Evolutionary conservation across 148 eudicot genomes (phyloP).

Genomic region (Heliamphora exappendiculata): DNA sequence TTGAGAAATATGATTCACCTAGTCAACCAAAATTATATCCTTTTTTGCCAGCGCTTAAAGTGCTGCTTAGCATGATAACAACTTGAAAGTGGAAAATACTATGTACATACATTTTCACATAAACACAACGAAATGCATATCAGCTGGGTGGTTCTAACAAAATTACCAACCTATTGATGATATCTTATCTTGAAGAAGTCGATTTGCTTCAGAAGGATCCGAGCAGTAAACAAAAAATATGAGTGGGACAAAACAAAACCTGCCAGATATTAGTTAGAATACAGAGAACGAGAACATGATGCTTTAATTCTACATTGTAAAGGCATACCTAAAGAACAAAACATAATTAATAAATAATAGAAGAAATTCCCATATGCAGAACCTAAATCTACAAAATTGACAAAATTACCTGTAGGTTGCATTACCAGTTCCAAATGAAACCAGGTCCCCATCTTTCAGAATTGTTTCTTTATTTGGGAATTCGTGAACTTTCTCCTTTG

Average conservation of each 20-base stretch:
- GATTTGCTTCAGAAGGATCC: slow-evolving; percentile 40
- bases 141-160: not conserved
- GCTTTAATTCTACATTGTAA: not conserved
- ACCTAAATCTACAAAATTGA: not conserved
- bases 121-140: not conserved
- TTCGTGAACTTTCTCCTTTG: slow-evolving; percentile 72
- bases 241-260: slow-evolving; percentile 71
- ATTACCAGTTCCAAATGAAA: slow-evolving; percentile 86
- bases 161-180: slow-evolving; percentile 59
- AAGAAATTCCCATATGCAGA: not conserved
- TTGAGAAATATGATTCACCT: not conserved
- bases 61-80: not conserved
- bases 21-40: not conserved
- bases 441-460: slow-evolving; percentile 66
- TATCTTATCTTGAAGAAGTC: slow-evolving; percentile 44
- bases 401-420: slow-evolving; percentile 68
- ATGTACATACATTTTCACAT: not conserved
- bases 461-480: slow-evolving; percentile 56
- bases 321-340: not conserved
- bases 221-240: slow-evolving; percentile 41
- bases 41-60: not conserved
- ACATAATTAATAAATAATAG: not conserved
- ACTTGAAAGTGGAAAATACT: not conserved
- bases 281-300: not conserved
- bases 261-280: slow-evolving; percentile 24